Evolutionary conservation across 1,284 basidiomycete genomes (phyloP).

Genomic region (Veloboletus limbatus): DNA sequence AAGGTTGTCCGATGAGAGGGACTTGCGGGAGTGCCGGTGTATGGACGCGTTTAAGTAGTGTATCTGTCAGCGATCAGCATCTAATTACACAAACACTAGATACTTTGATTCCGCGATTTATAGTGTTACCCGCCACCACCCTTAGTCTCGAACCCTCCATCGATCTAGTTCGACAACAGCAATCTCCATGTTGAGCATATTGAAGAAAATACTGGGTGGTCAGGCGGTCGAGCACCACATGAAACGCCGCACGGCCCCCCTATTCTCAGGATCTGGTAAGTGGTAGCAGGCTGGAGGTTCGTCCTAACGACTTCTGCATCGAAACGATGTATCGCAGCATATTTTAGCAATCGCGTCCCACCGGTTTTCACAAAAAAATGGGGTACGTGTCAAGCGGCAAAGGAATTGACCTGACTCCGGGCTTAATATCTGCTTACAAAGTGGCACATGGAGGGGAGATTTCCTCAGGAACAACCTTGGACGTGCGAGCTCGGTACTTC

Average conservation of each 20-base stretch:
- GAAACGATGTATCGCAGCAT: constrained; percentile 29
- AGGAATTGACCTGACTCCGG: not conserved
- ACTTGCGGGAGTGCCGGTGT: no score
- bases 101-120: no score
- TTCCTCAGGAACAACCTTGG: constrained; percentile 10
- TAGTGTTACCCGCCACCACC: not conserved
- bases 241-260: not conserved
- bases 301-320: no score
- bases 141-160: no score
- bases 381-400: constrained; percentile 16
- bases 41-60: no score
- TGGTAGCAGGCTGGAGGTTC: no score
- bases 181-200: constrained; percentile 20
- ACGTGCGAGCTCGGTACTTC: constrained; percentile 25
- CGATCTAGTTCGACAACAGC: no score
- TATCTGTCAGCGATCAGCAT: no score
- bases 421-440: constrained; percentile 6
- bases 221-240: not conserved
- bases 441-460: constrained; percentile 27
- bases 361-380: constrained; percentile 21
- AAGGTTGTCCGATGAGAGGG: no score
- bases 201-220: constrained; percentile 11
- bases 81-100: no score
- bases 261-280: constrained; percentile 30
- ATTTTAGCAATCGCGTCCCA: constrained; percentile 30